A percentile compares a stretch with the other conserved stretches of the same genome.
These are phyloP conservation scores for Taiozyma sp. DNA, from an alignment of 1,139 yeast genomes.

Conservation along the genomic window DNA sequence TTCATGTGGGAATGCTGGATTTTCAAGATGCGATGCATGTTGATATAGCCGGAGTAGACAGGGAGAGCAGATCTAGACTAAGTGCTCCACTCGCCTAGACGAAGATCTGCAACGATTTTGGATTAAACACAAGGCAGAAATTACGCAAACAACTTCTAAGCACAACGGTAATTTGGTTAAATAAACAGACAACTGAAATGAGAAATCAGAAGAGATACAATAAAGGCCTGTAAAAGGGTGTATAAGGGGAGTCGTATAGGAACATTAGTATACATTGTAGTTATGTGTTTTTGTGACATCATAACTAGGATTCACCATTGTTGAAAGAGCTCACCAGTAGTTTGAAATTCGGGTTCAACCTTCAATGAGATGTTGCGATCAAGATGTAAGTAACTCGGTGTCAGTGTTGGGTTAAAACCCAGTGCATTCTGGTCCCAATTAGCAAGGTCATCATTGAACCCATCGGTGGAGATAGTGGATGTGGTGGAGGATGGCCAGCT, in stretches of 20 bases:
- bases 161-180: background rate
- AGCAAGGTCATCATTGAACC: slow-evolving; percentile 18
- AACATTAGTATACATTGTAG: background rate
- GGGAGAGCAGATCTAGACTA: background rate
- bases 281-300: background rate
- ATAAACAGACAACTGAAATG: background rate
- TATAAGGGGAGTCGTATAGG: background rate
- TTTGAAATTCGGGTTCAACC: slow-evolving; percentile 5
- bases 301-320: slow-evolving; percentile 11
- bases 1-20: background rate
- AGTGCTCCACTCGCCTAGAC: background rate
- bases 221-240: background rate
- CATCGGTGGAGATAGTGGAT: slow-evolving; percentile 8
- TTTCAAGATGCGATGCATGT: background rate
- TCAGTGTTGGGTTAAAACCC: slow-evolving; percentile 6
- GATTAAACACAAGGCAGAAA: background rate
- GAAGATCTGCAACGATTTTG: background rate
- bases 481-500: slow-evolving; percentile 5
- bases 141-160: background rate
- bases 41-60: background rate
- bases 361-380: slow-evolving; percentile 8
- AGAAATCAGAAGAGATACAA: background rate
- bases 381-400: slow-evolving; percentile 14
- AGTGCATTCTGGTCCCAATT: slow-evolving; percentile 11
- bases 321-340: slow-evolving; percentile 13